Evolutionary conservation across 1,284 basidiomycete species (phyloP).

Genomic region (Puccinia hordei): DNA sequence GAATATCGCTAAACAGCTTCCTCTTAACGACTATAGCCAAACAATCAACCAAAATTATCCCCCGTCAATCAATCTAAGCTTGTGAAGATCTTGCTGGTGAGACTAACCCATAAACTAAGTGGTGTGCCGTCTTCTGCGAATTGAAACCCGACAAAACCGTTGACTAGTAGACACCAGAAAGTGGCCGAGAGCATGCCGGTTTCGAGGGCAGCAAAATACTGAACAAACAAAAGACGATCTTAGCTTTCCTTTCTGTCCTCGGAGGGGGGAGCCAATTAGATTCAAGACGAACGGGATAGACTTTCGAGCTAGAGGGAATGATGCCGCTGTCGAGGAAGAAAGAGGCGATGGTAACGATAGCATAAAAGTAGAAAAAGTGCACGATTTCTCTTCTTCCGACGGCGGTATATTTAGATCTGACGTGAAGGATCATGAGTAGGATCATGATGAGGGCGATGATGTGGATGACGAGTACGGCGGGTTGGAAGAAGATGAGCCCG

Average conservation of each 20-base stretch:
- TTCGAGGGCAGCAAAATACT: conserved; percentile 95
- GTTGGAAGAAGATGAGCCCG: conserved; percentile 91
- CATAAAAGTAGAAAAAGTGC: conserved; percentile 96
- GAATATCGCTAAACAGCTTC: conserved; percentile 74
- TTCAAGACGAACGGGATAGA: conserved; percentile 81
- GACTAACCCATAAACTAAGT: conserved; percentile 84
- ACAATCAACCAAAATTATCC: too few species aligned
- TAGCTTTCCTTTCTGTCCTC: background rate
- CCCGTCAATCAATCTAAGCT: conserved; percentile 4
- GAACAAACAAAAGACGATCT: conserved; percentile 30
- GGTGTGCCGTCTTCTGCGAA: conserved; percentile 98
- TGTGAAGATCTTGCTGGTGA: background rate
- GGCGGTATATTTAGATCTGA: conserved; percentile 96
- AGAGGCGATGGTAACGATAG: conserved; percentile 83
- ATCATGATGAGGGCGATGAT: conserved; percentile 98
- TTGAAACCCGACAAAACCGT: conserved; percentile 98
- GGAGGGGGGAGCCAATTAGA: background rate
- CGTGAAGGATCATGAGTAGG: conserved; percentile 95
- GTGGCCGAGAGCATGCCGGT: conserved; percentile 83
- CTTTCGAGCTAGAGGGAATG: conserved; percentile 83
- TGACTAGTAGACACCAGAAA: conserved; percentile 90
- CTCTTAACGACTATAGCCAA: conserved; percentile 72
- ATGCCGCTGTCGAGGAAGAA: conserved; percentile 96
- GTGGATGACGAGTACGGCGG: conserved; percentile 94
- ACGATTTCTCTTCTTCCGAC: conserved; percentile 98